A percentile compares a stretch with the other conserved stretches of the same genome.
Conservation (phyloP, 2,329 filamentous ascomycete genomes). For the Clarireedia hainanense region DNA sequence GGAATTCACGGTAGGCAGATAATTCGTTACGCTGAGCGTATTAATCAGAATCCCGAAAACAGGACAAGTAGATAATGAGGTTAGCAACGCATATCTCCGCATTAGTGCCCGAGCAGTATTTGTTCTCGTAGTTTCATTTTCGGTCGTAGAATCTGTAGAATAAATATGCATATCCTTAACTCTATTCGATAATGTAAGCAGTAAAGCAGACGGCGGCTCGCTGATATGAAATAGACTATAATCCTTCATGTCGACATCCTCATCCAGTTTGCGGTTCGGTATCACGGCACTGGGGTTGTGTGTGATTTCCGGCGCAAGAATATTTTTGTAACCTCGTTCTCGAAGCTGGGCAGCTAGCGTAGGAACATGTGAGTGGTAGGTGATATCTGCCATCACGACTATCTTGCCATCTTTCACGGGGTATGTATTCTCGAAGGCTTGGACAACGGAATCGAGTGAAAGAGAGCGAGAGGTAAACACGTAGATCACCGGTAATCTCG, state of each 20-base stretch:
- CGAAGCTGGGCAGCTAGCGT: constrained; percentile 47
- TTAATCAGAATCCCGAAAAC: constrained; percentile 95
- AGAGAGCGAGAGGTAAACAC: constrained; percentile 75
- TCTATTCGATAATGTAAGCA: constrained; percentile 79
- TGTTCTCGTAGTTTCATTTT: constrained; percentile 26
- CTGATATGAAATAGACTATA: constrained; percentile 76
- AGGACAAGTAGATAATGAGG: constrained; percentile 69
- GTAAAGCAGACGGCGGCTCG: constrained; percentile 73
- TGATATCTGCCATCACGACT: constrained; percentile 83
- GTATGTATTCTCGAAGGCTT: constrained; percentile 62
- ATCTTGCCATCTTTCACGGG: constrained; percentile 49
- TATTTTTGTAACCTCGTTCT: constrained; percentile 57
- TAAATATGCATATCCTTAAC: constrained; percentile 74
- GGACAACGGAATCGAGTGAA: constrained; percentile 46
- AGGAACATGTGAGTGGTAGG: constrained; percentile 69
- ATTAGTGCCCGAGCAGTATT: constrained; percentile 54
- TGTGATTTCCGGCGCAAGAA: constrained; percentile 64
- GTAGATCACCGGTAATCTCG: constrained; percentile 79
- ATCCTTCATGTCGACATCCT: constrained; percentile 32
- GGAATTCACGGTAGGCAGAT: constrained; percentile 70
- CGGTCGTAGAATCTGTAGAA: constrained; percentile 39
- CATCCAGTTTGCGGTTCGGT: constrained; percentile 63
- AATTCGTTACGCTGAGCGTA: constrained; percentile 86
- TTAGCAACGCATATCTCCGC: constrained; percentile 80
- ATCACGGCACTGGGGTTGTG: constrained; percentile 73